Evolutionary conservation across 2,329 filamentous ascomycete species (phyloP).

Genomic region (Fusarium denticulatum): DNA sequence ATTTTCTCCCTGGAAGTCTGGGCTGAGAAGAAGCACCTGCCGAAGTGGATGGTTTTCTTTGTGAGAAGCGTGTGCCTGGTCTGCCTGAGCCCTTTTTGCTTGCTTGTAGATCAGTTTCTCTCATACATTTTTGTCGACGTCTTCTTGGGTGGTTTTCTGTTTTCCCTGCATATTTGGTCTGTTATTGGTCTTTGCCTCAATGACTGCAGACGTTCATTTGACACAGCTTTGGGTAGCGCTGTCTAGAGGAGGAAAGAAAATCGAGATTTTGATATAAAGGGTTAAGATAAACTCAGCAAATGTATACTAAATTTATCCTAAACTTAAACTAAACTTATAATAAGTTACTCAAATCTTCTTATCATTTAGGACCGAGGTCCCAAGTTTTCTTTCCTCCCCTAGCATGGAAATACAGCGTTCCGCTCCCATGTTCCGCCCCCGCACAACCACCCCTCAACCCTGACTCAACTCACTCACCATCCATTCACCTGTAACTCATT

Average conservation of each 20-base stretch:
- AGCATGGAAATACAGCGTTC: too few species aligned
- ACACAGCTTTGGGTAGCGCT: not conserved
- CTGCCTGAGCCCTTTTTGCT: not conserved
- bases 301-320: too few species aligned
- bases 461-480: not conserved
- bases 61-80: fast-evolving
- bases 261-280: too few species aligned
- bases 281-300: too few species aligned
- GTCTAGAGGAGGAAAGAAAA: too few species aligned
- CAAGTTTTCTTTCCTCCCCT: too few species aligned
- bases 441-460: too few species aligned
- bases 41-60: not conserved
- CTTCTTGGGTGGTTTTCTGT: not conserved
- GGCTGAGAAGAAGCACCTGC: not conserved
- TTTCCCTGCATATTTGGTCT: not conserved
- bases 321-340: too few species aligned
- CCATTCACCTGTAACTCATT: not conserved
- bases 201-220: not conserved
- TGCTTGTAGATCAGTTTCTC: fast-evolving
- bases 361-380: too few species aligned
- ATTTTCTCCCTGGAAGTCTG: not conserved
- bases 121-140: fast-evolving
- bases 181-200: not conserved
- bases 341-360: too few species aligned
- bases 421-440: too few species aligned